Conservation (phyloP, 2,329 filamentous ascomycete genomes). For the Dryadomyces quercivorus region DNA sequence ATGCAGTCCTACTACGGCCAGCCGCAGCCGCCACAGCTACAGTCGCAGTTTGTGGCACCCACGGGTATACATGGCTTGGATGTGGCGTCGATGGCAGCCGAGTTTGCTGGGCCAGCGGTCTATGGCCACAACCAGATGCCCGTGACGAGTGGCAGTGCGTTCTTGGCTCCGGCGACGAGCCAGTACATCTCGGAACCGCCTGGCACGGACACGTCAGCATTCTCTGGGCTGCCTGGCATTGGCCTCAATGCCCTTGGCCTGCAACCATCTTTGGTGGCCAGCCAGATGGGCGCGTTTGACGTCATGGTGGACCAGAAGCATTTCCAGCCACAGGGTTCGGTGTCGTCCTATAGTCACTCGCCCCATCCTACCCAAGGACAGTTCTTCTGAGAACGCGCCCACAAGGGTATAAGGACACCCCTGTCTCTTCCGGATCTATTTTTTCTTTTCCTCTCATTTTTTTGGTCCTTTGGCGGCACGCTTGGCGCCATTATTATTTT, state of each 20-base stretch:
- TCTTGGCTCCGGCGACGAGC: constrained; percentile 11
- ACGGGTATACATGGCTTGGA: constrained; percentile 13
- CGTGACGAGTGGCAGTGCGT: constrained; percentile 16
- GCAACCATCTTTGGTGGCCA: constrained; percentile 16
- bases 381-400: constrained; percentile 9
- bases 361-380: constrained; percentile 23
- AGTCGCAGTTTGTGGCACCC: neutral
- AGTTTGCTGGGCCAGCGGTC: constrained; percentile 8
- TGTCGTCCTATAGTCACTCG: constrained; percentile 29
- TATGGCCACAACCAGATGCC: constrained; percentile 16
- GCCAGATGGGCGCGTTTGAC: constrained; percentile 19
- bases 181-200: constrained; percentile 20
- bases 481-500: no score
- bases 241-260: constrained; percentile 23
- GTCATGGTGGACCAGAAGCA: constrained; percentile 20
- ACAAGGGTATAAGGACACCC: no score
- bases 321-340: constrained; percentile 27
- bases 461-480: no score
- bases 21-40: neutral
- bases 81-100: constrained; percentile 6
- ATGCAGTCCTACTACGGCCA: constrained; percentile 6
- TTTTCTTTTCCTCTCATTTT: no score
- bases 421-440: no score
- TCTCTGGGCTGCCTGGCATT: constrained; percentile 18
- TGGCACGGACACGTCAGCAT: constrained; percentile 20